Evolutionary conservation across 306 rosid genomes (phyloP).

Genomic region (Vicia villosa): DNA sequence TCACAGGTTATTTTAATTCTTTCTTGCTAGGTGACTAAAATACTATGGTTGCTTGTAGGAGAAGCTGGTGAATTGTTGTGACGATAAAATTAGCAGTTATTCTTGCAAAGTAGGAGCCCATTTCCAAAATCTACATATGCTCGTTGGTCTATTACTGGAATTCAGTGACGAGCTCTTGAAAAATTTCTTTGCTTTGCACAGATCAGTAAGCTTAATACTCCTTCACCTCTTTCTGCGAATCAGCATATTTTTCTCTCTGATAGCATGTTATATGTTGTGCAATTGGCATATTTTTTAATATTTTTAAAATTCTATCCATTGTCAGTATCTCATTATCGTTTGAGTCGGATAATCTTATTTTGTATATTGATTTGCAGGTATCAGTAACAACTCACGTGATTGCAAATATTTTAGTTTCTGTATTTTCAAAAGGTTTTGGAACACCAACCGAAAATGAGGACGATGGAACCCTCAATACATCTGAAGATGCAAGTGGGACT

Average conservation of each 20-base stretch:
- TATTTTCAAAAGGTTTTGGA: constrained; percentile 77
- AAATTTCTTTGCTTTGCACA: constrained; percentile 69
- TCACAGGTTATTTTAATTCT: not conserved
- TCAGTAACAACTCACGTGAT: constrained; percentile 63
- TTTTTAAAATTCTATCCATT: not conserved
- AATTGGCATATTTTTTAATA: not conserved
- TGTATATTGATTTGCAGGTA: constrained; percentile 56
- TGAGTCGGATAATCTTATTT: constrained; percentile 15
- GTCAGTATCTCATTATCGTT: not conserved
- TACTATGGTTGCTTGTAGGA: constrained; percentile 52
- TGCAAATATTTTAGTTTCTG: constrained; percentile 64
- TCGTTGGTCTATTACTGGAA: constrained; percentile 49
- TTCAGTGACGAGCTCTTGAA: constrained; percentile 65
- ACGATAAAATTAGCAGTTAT: constrained; percentile 26
- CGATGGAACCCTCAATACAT: constrained; percentile 45
- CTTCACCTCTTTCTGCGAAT: not conserved
- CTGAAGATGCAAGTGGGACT: constrained; percentile 44
- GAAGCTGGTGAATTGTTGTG: constrained; percentile 49
- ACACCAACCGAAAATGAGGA: constrained; percentile 57
- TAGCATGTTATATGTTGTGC: not conserved
- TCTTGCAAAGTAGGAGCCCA: constrained; percentile 44
- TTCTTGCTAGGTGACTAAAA: constrained; percentile 25
- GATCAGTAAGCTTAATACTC: constrained; percentile 56
- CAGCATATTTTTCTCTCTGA: not conserved
- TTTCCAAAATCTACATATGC: constrained; percentile 52